These are phyloP conservation scores for Babesia ovata DNA, from an alignment of 169 alveolate species.

Conservation along the genomic window DNA sequence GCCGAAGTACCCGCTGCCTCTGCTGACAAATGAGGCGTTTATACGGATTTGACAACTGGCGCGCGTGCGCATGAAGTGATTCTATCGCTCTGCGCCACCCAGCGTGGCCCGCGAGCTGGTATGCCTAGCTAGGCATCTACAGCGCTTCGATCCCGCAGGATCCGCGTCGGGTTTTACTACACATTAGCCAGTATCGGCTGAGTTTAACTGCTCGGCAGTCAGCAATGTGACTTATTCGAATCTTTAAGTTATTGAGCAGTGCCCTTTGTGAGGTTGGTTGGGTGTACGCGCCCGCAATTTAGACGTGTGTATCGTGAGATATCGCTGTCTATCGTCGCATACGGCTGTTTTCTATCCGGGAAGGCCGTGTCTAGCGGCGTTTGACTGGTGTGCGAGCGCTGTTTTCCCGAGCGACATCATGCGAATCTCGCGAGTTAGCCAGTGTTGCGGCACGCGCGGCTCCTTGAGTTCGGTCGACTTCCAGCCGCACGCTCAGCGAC, in stretches of 20 bases:
- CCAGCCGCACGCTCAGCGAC: conserved; percentile 61
- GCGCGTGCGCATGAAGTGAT: too few species aligned
- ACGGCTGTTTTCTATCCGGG: too few species aligned
- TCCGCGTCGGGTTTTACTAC: too few species aligned
- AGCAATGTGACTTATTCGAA: not conserved
- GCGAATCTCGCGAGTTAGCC: conserved; percentile 61
- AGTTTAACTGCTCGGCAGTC: not conserved
- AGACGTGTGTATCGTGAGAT: not conserved
- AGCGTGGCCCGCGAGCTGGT: too few species aligned
- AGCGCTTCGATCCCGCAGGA: too few species aligned
- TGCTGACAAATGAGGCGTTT: too few species aligned
- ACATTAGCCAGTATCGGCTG: too few species aligned
- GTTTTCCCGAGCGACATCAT: conserved; percentile 9
- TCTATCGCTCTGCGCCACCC: too few species aligned
- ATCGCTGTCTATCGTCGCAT: not conserved
- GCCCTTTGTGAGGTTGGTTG: conserved; percentile 12
- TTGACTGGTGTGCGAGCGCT: too few species aligned
- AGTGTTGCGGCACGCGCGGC: conserved; percentile 70
- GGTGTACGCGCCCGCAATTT: not conserved
- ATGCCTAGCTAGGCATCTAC: too few species aligned
- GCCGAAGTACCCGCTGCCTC: not conserved
- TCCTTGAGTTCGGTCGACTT: conserved; percentile 62
- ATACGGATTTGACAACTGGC: too few species aligned
- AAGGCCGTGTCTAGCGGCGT: too few species aligned
- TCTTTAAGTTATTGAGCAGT: not conserved